phyloP scores from a whole-genome alignment of 129 eudicot genomes.

The Flaveria sonorensis region DNA sequence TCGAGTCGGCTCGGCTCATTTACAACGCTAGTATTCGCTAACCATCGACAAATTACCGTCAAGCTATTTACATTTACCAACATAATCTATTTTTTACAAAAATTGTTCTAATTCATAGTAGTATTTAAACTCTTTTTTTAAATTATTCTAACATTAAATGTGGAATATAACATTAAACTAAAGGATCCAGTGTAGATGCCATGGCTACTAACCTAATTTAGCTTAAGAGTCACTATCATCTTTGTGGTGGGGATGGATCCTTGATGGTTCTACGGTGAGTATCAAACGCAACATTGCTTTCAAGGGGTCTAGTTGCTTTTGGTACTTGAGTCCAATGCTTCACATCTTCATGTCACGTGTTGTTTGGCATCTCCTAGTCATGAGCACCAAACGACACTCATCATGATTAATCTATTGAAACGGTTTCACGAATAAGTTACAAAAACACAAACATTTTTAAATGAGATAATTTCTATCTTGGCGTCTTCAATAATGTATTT shows the following conservation, averaged over 20 bases:
- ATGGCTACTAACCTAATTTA: background rate
- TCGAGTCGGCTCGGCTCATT: no score
- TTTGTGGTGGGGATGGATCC: background rate
- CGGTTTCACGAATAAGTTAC: no score
- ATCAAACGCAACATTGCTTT: background rate
- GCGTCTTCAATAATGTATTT: no score
- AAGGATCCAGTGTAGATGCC: background rate
- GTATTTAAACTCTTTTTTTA: background rate
- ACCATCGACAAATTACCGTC: no score
- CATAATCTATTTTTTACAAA: no score
- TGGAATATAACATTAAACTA: background rate
- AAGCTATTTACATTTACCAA: no score
- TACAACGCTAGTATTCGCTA: no score
- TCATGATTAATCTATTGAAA: no score
- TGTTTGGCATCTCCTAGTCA: background rate
- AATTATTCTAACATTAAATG: background rate
- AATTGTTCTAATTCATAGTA: background rate
- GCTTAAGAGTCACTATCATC: background rate
- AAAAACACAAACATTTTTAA: no score
- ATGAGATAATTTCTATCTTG: no score
- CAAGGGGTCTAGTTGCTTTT: slow-evolving; percentile 8
- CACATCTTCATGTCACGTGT: background rate
- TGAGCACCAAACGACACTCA: no score
- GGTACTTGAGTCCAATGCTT: background rate
- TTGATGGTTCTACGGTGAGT: slow-evolving; percentile 5